Evolutionary conservation across 108 stramenopile genomes (phyloP), one percentile per base, ranked within the genome.

Genomic region (Fistulifera pelliculosa): DNA sequence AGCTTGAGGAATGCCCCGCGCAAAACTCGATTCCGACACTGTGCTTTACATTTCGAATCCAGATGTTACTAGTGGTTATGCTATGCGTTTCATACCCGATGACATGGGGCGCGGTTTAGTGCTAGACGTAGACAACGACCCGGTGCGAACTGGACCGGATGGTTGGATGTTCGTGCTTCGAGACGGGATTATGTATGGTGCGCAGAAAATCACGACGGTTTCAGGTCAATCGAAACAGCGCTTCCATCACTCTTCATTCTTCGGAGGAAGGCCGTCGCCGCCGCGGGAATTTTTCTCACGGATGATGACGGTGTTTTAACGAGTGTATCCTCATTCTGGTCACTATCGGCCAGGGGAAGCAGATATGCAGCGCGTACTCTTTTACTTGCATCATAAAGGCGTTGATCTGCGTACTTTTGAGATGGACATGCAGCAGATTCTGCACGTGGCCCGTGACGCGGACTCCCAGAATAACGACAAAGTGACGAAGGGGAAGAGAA

Each of bases 191-290:
- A 54, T 93, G 27, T 93, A 88, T 68, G 92, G 82, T 5, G 69
- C 77, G 8, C 81, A 79, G 48, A 93, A 93, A 57, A 79, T 81
- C n/a, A 87, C 85, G 28, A 60, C 68, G 18, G 42, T 71, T 0
- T 60, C 58, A 15, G 60, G 55, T 38, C 57, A 64, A 17, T 47
- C 66, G 22, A 78, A 70, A 38, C 66, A 80, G 58, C 71, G 93
- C 14, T 94, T 94, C 53, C 93, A 94, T 68, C 93, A 94, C 59
- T 87, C 85, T 0, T 81, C 81, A 31, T 94, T 94, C 57, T 94
- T 91, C 59, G 89, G 83, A 35, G 80, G 11, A 81, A 76, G 19
- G 75, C 71, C 21, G 84, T 86, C 17, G 64, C 73, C 40, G 77
- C 84, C 6, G 84, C 84, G 1, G 84, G 84, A 25, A 79, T 86